phyloP scores from a whole-genome alignment of 2,329 filamentous ascomycete genomes.

The Paradendryphiella salina region DNA sequence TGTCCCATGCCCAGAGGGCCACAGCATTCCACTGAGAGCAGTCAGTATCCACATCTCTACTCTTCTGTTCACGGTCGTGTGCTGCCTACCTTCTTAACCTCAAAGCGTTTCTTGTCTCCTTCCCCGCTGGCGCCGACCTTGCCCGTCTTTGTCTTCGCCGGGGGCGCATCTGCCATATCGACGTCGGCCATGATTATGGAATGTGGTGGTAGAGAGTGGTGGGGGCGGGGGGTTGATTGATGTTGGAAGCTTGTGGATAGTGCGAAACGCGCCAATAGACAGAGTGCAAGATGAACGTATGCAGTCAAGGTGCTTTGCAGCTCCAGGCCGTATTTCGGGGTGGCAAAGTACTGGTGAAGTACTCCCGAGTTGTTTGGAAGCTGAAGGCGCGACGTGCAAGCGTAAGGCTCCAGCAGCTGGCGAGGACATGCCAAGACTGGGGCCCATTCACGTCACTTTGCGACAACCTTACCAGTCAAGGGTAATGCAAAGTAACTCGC shows the following conservation, averaged over 20 bases:
- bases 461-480: neutral
- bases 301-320: conserved; percentile 2
- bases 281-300: neutral
- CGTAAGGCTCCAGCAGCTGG: conserved; percentile 21
- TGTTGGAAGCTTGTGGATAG: conserved; percentile 3
- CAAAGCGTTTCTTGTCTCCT: conserved; percentile 88
- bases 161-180: conserved; percentile 87
- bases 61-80: neutral
- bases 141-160: conserved; percentile 56
- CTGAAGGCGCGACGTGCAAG: conserved; percentile 11
- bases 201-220: conserved; percentile 20
- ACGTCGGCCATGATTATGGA: conserved; percentile 78
- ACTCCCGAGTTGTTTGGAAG: neutral
- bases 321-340: conserved; percentile 4
- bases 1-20: conserved; percentile 98
- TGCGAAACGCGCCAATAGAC: neutral
- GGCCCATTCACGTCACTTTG: conserved; percentile 3
- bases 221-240: conserved; percentile 26
- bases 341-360: conserved; percentile 9
- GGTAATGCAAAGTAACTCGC: neutral
- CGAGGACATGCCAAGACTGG: conserved; percentile 18
- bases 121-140: conserved; percentile 58
- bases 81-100: conserved; percentile 87
- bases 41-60: conserved; percentile 24
- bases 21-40: conserved; percentile 88